phyloP scores from a whole-genome alignment of 2,329 filamentous ascomycete genomes.

The Fusarium kyushuense region DNA sequence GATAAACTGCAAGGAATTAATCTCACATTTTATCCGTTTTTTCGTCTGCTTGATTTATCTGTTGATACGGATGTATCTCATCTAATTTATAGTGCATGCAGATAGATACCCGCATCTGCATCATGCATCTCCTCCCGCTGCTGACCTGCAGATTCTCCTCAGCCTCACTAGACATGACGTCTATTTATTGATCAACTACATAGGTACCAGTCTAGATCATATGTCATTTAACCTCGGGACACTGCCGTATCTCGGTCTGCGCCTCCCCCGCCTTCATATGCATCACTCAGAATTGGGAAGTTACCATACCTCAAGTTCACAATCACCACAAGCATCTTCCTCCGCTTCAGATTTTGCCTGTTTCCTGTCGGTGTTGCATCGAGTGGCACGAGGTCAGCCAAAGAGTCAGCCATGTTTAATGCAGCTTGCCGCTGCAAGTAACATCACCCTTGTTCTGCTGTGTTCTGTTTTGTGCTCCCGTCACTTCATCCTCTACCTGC shows the following conservation, averaged over 20 bases:
- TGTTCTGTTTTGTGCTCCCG: slow-evolving; percentile 9
- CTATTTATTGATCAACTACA: neutral
- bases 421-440: slow-evolving; percentile 47
- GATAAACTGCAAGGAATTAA: slow-evolving; percentile 1
- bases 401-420: slow-evolving; percentile 36
- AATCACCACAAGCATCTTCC: slow-evolving; percentile 5
- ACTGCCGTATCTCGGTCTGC: slow-evolving; percentile 12
- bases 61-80: neutral
- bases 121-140: slow-evolving; percentile 34
- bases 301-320: neutral
- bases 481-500: neutral
- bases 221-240: slow-evolving; percentile 13
- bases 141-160: slow-evolving; percentile 42
- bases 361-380: slow-evolving; percentile 37
- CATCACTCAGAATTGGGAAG: neutral
- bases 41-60: neutral
- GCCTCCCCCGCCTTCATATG: slow-evolving; percentile 30
- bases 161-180: slow-evolving; percentile 47
- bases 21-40: neutral
- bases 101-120: slow-evolving; percentile 31
- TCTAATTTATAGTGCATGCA: slow-evolving; percentile 8
- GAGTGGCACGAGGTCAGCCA: slow-evolving; percentile 43
- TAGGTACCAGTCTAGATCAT: neutral
- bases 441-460: slow-evolving; percentile 34
- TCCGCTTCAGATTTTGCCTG: slow-evolving; percentile 29